phyloP scores from a whole-genome alignment of 2,329 filamentous ascomycete species.

The Neopestalotiopsis sp. region DNA sequence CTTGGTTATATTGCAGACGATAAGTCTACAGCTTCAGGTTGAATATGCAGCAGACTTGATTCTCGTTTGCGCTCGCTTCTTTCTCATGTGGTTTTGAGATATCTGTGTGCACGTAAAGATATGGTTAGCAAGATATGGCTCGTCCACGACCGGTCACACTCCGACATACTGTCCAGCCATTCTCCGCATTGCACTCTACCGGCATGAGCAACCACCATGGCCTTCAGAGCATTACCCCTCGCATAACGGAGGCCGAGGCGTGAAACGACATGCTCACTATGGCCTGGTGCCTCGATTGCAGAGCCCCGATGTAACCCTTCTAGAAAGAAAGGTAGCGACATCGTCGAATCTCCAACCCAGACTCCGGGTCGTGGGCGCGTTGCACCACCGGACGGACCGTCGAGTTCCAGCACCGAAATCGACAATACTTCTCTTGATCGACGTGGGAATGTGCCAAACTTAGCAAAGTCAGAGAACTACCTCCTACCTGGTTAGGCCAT shows the following conservation, averaged over 20 bases:
- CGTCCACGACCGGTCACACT: too few relatives aligned
- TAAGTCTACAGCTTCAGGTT: background rate
- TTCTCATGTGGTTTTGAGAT: background rate
- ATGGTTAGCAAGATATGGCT: too few relatives aligned
- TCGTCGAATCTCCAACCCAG: background rate
- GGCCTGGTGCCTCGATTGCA: background rate
- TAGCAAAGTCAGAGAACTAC: background rate
- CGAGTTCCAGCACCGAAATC: background rate
- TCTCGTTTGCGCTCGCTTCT: background rate
- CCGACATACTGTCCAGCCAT: too few relatives aligned
- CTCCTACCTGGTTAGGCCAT: too few relatives aligned
- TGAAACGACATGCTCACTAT: background rate
- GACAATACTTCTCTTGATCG: background rate
- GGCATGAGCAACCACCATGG: background rate
- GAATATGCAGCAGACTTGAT: background rate
- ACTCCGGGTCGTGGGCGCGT: background rate
- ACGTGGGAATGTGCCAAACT: background rate
- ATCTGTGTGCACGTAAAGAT: background rate
- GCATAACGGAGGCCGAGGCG: background rate
- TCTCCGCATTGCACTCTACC: background rate
- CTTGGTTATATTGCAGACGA: background rate
- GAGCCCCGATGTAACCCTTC: background rate
- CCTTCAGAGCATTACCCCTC: background rate
- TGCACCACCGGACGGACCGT: background rate
- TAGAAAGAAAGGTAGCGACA: background rate